Evolutionary conservation across 331 rosid species (phyloP).

Genomic region (Quercus phellos): DNA sequence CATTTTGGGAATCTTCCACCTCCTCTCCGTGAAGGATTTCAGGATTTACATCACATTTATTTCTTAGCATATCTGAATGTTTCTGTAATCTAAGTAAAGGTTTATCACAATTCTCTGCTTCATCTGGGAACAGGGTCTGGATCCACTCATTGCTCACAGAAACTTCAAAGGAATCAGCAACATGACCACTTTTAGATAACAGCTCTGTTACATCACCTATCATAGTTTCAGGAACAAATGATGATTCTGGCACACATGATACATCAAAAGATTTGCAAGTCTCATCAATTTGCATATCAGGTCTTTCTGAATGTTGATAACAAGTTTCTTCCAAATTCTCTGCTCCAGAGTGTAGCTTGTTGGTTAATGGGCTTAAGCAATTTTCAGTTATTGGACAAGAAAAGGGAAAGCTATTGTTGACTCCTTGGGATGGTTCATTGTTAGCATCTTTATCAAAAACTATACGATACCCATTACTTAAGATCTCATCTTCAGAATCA

Average conservation of each 20-base stretch:
- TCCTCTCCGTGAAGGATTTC: slow-evolving; percentile 27
- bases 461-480: slow-evolving; percentile 17
- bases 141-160: slow-evolving; percentile 35
- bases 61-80: slow-evolving; percentile 16
- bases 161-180: slow-evolving; percentile 35
- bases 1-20: slow-evolving; percentile 39
- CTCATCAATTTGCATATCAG: slow-evolving; percentile 17
- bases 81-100: background rate
- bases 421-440: slow-evolving; percentile 24
- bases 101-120: slow-evolving; percentile 2
- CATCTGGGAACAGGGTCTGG: slow-evolving; percentile 20
- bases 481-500: slow-evolving; percentile 78
- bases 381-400: slow-evolving; percentile 28
- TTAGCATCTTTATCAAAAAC: slow-evolving; percentile 28
- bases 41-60: slow-evolving; percentile 12
- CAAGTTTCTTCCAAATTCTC: slow-evolving; percentile 38
- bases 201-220: slow-evolving; percentile 41
- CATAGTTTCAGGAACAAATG: slow-evolving; percentile 62
- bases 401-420: slow-evolving; percentile 23
- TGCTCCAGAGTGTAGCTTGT: slow-evolving; percentile 32
- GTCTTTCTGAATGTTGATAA: slow-evolving; percentile 37
- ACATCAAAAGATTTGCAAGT: slow-evolving; percentile 32
- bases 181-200: slow-evolving; percentile 32
- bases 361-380: slow-evolving; percentile 22
- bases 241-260: slow-evolving; percentile 46